Evolutionary conservation across 441 rosid genomes (phyloP).

Genomic region (Brassica balearica): DNA sequence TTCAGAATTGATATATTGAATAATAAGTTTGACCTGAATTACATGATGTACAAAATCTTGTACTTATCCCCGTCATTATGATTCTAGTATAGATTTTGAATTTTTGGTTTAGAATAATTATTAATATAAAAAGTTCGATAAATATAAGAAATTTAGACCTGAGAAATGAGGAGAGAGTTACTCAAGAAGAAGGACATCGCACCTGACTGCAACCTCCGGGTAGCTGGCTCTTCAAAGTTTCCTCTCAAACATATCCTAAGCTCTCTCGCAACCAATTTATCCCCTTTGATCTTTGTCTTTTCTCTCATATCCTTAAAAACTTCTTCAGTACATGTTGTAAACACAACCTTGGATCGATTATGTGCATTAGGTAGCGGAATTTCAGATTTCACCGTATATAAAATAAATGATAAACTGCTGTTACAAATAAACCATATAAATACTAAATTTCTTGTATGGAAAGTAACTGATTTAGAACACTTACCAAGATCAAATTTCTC

Average conservation of each 20-base stretch:
- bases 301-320: slow-evolving; percentile 48
- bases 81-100: too few species aligned
- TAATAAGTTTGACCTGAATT: too few species aligned
- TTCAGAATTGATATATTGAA: too few species aligned
- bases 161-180: too few species aligned
- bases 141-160: too few species aligned
- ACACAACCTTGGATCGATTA: slow-evolving; percentile 41
- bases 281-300: slow-evolving; percentile 34
- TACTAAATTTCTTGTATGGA: background rate
- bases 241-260: slow-evolving; percentile 41
- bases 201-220: slow-evolving; percentile 27
- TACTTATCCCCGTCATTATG: too few species aligned
- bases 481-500: too few species aligned
- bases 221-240: slow-evolving; percentile 27
- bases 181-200: slow-evolving; percentile 39
- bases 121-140: too few species aligned
- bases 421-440: background rate
- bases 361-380: slow-evolving; percentile 16
- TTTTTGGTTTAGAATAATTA: too few species aligned
- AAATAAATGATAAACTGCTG: background rate
- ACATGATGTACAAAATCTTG: too few species aligned
- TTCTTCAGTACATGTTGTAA: slow-evolving; percentile 42
- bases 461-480: too few species aligned
- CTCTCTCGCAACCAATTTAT: slow-evolving; percentile 34
- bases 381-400: slow-evolving; percentile 22